A percentile compares a stretch with the other conserved stretches of the same genome.
These are phyloP conservation scores for Diaporthe sp. DNA, from an alignment of 2,329 filamentous ascomycete species.

Conservation along the genomic window DNA sequence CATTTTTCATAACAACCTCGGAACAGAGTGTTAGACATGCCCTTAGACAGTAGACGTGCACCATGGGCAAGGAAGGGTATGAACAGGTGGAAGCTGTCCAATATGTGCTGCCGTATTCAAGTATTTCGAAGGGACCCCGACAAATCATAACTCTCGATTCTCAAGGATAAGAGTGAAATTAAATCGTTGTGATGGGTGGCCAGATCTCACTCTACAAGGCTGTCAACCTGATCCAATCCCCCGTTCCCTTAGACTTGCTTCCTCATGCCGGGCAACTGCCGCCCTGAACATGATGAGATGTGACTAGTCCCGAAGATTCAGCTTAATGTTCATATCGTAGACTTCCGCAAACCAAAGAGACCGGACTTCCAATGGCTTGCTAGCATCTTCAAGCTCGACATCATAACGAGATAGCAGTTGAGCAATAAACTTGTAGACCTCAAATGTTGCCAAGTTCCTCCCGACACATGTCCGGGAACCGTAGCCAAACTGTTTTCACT, in stretches of 20 bases:
- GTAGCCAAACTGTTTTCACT: neutral
- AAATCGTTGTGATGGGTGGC: no score
- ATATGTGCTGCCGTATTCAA: no score
- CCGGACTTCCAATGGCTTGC: neutral
- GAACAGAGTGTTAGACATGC: no score
- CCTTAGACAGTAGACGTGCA: no score
- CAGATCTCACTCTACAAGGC: no score
- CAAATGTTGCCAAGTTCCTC: neutral
- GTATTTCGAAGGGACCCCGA: no score
- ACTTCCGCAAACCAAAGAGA: slow-evolving; percentile 23
- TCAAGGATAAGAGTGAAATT: no score
- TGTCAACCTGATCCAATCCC: no score
- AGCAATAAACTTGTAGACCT: slow-evolving; percentile 5
- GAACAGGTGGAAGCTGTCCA: no score
- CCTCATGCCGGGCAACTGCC: neutral
- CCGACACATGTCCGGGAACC: slow-evolving; percentile 4
- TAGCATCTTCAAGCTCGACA: neutral
- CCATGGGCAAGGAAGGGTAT: no score
- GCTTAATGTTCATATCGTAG: neutral
- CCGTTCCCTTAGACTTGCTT: neutral
- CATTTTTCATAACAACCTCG: neutral
- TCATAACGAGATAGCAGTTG: neutral
- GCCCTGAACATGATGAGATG: neutral
- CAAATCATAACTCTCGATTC: no score
- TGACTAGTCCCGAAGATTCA: neutral